These are phyloP conservation scores for Stentor roeselii DNA, from an alignment of 73 alveolate species.

Conservation along the genomic window DNA sequence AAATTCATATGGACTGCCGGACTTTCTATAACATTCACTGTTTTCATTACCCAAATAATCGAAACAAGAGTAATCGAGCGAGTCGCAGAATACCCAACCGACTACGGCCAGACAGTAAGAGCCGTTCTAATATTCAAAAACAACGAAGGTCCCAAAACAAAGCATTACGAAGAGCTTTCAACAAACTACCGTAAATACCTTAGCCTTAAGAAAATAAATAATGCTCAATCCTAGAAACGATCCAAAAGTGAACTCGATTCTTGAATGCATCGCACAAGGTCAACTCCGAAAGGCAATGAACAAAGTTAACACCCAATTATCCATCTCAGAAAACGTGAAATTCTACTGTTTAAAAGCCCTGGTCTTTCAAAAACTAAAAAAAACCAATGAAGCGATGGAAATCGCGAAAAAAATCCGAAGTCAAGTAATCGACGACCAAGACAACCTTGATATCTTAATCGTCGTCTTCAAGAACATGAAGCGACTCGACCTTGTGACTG, in stretches of 20 bases:
- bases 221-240: background rate
- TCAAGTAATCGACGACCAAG: background rate
- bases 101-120: background rate
- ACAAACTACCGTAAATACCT: no score
- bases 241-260: constrained; percentile 15
- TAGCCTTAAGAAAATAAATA: background rate
- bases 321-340: background rate
- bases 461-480: constrained; percentile 11
- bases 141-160: background rate
- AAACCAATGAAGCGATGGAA: constrained; percentile 3
- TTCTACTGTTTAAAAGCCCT: constrained; percentile 1
- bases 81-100: no score
- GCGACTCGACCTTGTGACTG: constrained; percentile 12
- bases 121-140: background rate
- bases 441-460: background rate
- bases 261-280: constrained; percentile 23
- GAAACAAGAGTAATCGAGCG: no score
- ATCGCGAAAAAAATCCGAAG: background rate
- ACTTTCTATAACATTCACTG: no score
- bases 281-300: constrained; percentile 23
- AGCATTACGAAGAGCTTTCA: background rate
- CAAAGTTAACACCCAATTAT: constrained; percentile 21
- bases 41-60: background rate
- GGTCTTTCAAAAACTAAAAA: constrained; percentile 11
- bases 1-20: no score